Evolutionary conservation across 768 basidiomycete genomes (phyloP).

Genomic region (Tephrocybe rancida): DNA sequence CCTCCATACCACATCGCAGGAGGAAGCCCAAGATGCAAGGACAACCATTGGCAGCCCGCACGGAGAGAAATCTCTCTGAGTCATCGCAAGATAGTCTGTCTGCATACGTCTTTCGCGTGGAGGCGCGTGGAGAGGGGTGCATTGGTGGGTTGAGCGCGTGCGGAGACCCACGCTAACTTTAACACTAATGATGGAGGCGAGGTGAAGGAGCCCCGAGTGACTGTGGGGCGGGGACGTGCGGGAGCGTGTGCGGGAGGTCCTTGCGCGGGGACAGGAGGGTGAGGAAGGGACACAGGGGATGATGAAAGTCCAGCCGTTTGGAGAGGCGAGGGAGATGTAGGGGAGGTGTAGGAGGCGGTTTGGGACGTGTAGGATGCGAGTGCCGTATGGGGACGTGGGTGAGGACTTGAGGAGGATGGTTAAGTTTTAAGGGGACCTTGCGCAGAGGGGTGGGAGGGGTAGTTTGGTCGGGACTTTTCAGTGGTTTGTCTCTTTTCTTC

Average conservation of each 20-base stretch:
- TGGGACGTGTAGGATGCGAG: conserved; percentile 50
- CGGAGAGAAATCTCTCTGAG: too few species aligned
- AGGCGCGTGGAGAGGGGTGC: conserved; percentile 70
- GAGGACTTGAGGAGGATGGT: conserved; percentile 54
- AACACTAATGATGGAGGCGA: conserved; percentile 31
- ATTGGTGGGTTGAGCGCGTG: conserved; percentile 81
- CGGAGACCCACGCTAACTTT: too few species aligned
- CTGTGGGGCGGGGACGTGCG: conserved; percentile 74
- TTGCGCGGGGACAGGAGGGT: conserved; percentile 47
- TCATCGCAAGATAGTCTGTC: too few species aligned
- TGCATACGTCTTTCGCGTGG: too few species aligned
- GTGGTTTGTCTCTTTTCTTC: conserved; percentile 44
- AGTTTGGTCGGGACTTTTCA: conserved; percentile 59
- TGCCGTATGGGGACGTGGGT: conserved; percentile 36
- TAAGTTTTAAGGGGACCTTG: conserved; percentile 58
- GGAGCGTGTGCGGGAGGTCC: conserved; percentile 43
- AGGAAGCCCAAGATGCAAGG: too few species aligned
- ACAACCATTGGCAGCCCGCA: too few species aligned
- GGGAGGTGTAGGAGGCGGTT: conserved; percentile 53
- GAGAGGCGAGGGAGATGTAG: conserved; percentile 46
- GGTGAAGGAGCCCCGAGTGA: conserved; percentile 47
- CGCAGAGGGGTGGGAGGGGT: conserved; percentile 38
- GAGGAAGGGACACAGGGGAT: conserved; percentile 35
- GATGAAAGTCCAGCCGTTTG: conserved; percentile 44
- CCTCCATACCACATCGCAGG: too few species aligned